Base-by-base conservation (phyloP, 352 stramenopile genomes). In the Pythium rishiriense region DNA sequence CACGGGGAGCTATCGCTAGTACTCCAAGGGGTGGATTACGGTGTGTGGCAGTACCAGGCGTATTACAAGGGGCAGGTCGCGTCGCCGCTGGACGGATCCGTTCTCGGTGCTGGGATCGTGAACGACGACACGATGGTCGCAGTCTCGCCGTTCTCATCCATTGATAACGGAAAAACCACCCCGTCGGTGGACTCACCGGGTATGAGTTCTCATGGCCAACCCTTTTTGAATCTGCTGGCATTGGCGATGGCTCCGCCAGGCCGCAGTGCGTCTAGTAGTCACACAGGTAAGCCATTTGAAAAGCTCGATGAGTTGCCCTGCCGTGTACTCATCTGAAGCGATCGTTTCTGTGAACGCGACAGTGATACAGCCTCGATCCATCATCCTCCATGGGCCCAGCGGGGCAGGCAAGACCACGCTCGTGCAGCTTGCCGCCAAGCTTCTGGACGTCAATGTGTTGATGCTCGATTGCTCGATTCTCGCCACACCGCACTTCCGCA, bases 351-450 rank as follows among this genome's bases (percentile, higher is more conserved):
- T 28, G 45, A 37, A 33, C 12, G 37, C 19, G 11, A 26, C 15
- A 66, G 58, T 67, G 45, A 59, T 69, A 39, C 68, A 71, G 8
- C 63, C 76, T 41, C 69, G 64, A 4, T 91, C 79, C 4, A 37
- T 93, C 3, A 48, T 96, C 12, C 48, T 96, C 4, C 79, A 93
- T 19, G 87, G 73, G 28, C 71, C 82, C 0, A 90, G 77, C 37
- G 85, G 87, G 8, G 71, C 83, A 11, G 87, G 87, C 17, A 96
- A 96, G 62, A 90, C 83, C 17, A 90, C 78, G 19, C 57, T 88
- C 31, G 76, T 90, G 5, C 71, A 75, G 7, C 79, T 87, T 24
- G 58, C 88, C 37, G 78, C 83, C 2, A 46, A 70, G 2, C 66
- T 84, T 28, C 35, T 90, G 10, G 22, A 33, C 15, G 85, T 79